phyloP scores from a whole-genome alignment of 345 rosid genomes.

The Pelargonium nanum region DNA sequence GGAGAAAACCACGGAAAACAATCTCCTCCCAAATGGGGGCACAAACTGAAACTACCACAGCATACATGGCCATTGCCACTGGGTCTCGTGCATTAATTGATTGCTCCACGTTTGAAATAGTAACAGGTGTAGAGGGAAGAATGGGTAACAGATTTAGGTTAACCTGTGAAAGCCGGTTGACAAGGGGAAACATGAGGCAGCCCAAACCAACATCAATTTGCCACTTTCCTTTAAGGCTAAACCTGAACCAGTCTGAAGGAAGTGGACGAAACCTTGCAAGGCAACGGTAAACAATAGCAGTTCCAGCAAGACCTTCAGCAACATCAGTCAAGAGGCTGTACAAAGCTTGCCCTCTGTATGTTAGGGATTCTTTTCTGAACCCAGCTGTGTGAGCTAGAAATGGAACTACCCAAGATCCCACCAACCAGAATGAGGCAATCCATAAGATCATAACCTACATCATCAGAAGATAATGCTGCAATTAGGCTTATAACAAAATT shows the following conservation, averaged over 20 bases:
- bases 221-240: constrained; percentile 39
- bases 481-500: too few relatives aligned
- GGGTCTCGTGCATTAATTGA: constrained; percentile 39
- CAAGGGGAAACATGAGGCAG: constrained; percentile 40
- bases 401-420: constrained; percentile 93
- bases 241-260: constrained; percentile 35
- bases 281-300: constrained; percentile 32
- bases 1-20: constrained; percentile 42
- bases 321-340: constrained; percentile 93
- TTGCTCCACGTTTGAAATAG: constrained; percentile 42
- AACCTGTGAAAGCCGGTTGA: constrained; percentile 38
- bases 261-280: constrained; percentile 37
- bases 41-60: constrained; percentile 38
- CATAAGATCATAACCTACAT: constrained; percentile 90
- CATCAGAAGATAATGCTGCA: neutral
- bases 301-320: constrained; percentile 40
- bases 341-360: constrained; percentile 94
- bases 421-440: constrained; percentile 94
- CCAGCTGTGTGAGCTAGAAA: constrained; percentile 81
- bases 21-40: constrained; percentile 51
- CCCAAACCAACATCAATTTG: constrained; percentile 38
- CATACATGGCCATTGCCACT: constrained; percentile 43
- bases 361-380: constrained; percentile 71
- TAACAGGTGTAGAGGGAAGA: constrained; percentile 35
- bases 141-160: constrained; percentile 37